Base-by-base conservation (phyloP, 2,329 filamentous ascomycete genomes). In the Fragosphaeria purpurea region DNA sequence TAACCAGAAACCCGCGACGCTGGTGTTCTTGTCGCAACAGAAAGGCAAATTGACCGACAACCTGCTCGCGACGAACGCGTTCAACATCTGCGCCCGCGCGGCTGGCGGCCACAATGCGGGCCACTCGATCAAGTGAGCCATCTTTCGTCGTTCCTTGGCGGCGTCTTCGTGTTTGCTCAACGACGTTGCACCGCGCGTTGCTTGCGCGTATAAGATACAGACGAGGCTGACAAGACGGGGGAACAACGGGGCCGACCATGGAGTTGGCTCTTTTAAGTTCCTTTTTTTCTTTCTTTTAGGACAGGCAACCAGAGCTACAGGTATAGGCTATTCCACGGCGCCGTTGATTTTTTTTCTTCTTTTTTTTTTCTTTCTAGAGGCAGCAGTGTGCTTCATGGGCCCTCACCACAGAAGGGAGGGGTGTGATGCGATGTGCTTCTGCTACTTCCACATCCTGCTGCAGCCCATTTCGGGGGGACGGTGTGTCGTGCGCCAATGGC, bases 81-180 rank as follows among this genome's bases (percentile, higher is more conserved):
- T 56, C 31, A 54, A 55, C 35, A 65, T 81, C 57, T 80, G 76
- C 67, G 77, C 76, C 59, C 71, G 77, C 57, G 75, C 76, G 50
- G 73, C 76, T 57, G 78, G 78, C 50, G 79, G 79, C 47, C 79
- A 82, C 65, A 82, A 82, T 65, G 79, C 78, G 9, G 74, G 75
- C 33, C 74, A 77, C 58, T 77, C 74, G 35, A 58, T 58, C 55
- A 50, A 44, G 56, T 57, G 51, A 52, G 54, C 41, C 35, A 7
- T 11, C 35, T 11, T 37, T 37, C 11, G 7, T 7, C 35, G 22
- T 22, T 22, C 22, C 22, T 22, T 22, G 22, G 22, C 22, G 22
- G 22, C 22, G 22, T 22, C 22, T 22, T 22, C 22, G 22, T 22
- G 22, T 22, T 22, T 22, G 22, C 22, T 22, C 22, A 22, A 22